A percentile compares a stretch with the other conserved stretches of the same genome.
Evolutionary conservation across 148 eudicot genomes (phyloP).

Genomic region (Rhododendron henanense): DNA sequence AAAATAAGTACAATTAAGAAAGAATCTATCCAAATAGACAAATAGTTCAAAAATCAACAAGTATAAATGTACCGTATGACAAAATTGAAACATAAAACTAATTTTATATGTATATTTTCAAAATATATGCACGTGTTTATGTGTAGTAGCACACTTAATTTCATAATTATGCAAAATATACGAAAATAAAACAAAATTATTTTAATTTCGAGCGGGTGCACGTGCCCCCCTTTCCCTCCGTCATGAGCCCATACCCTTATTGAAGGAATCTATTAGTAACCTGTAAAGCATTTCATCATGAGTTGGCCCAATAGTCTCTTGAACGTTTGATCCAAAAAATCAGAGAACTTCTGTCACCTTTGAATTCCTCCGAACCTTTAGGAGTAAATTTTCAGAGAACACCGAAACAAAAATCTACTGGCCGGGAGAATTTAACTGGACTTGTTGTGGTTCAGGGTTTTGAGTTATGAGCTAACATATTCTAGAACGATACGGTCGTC

Average conservation of each 20-base stretch:
- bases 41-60: too few species aligned
- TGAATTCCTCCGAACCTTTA: neutral
- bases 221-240: too few species aligned
- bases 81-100: too few species aligned
- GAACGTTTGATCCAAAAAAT: neutral
- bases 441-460: neutral
- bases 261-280: neutral
- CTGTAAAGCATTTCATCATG: neutral
- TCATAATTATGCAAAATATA: too few species aligned
- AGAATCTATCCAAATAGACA: too few species aligned
- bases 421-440: neutral
- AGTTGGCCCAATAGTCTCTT: neutral
- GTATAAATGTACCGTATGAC: too few species aligned
- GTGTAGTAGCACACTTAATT: too few species aligned
- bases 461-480: neutral
- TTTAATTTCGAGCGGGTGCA: too few species aligned
- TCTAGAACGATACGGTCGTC: neutral
- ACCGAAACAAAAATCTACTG: neutral
- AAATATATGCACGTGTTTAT: too few species aligned
- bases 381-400: neutral
- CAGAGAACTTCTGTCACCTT: neutral
- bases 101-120: too few species aligned
- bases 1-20: too few species aligned
- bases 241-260: neutral
- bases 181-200: too few species aligned